A percentile compares a stretch with the other conserved stretches of the same genome.
These are phyloP conservation scores for Diaporthe ilicicola DNA, from an alignment of 2,329 filamentous ascomycete genomes.

Conservation along the genomic window DNA sequence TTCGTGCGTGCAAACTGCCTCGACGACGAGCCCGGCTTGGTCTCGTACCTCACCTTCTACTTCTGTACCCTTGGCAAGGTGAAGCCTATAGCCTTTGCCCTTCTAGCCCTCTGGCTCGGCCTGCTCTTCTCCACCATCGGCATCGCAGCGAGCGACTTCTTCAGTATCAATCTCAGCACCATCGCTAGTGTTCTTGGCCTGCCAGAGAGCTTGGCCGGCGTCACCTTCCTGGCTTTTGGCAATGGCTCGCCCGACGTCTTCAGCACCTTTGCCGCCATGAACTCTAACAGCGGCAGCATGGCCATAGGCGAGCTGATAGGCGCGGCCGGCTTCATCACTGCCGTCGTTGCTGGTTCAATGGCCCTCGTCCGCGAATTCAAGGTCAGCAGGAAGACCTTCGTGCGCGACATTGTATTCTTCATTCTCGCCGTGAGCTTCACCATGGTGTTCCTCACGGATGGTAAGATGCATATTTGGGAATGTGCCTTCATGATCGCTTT, in stretches of 20 bases:
- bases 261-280: constrained; percentile 98
- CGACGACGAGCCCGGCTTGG: constrained; percentile 88
- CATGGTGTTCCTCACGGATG: constrained; percentile 87
- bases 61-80: constrained; percentile 79
- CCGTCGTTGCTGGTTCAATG: constrained; percentile 97
- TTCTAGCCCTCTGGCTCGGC: constrained; percentile 84
- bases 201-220: constrained; percentile 94
- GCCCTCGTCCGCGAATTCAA: constrained; percentile 94
- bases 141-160: constrained; percentile 97
- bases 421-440: constrained; percentile 86
- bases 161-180: constrained; percentile 95
- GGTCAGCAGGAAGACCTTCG: constrained; percentile 87
- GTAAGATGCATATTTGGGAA: constrained; percentile 86
- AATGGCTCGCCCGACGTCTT: constrained; percentile 99
- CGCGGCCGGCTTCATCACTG: constrained; percentile 94
- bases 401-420: constrained; percentile 93
- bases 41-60: constrained; percentile 90
- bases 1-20: constrained; percentile 85
- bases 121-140: constrained; percentile 96
- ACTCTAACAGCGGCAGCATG: constrained; percentile 95
- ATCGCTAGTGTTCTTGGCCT: constrained; percentile 89
- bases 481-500: constrained; percentile 89
- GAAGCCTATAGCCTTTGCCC: constrained; percentile 79
- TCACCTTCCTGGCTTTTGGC: constrained; percentile 95
- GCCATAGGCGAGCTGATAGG: constrained; percentile 95